Evolutionary conservation across 2,329 filamentous ascomycete species (phyloP).

Genomic region (Fusarium oligoseptatum): DNA sequence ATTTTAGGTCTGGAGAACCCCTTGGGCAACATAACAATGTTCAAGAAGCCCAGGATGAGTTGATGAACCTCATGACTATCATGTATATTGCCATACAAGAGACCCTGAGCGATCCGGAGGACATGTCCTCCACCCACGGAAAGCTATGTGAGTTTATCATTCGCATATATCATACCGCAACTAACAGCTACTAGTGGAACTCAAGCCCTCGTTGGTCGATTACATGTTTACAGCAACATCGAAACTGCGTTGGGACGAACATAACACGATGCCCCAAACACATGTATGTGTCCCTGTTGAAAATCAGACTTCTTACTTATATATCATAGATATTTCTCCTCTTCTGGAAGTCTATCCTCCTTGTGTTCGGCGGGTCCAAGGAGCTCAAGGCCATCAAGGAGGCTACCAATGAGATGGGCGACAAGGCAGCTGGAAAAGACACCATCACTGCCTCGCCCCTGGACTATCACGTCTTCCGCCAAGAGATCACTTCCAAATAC

Average conservation of each 20-base stretch:
- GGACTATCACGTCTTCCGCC: conserved; percentile 95
- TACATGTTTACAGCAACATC: conserved; percentile 78
- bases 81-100: conserved; percentile 72
- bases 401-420: conserved; percentile 72
- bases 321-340: conserved; percentile 76
- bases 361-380: conserved; percentile 84
- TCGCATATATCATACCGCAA: neutral
- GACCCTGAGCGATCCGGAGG: conserved; percentile 64
- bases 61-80: conserved; percentile 74
- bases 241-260: conserved; percentile 80
- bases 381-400: conserved; percentile 82
- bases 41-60: conserved; percentile 69
- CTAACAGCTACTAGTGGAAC: conserved; percentile 58
- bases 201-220: conserved; percentile 77
- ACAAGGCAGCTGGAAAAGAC: conserved; percentile 75
- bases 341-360: conserved; percentile 91
- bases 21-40: conserved; percentile 56
- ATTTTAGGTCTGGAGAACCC: conserved; percentile 60
- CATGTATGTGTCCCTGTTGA: conserved; percentile 61
- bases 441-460: conserved; percentile 92
- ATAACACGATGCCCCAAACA: conserved; percentile 70
- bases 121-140: conserved; percentile 60
- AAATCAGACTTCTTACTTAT: conserved; percentile 37
- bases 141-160: conserved; percentile 63
- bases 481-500: conserved; percentile 98